A percentile compares a stretch with the other conserved stretches of the same genome.
Conservation (phyloP, 2,329 filamentous ascomycete genomes). For the Fusarium tanahbumbuense region DNA sequence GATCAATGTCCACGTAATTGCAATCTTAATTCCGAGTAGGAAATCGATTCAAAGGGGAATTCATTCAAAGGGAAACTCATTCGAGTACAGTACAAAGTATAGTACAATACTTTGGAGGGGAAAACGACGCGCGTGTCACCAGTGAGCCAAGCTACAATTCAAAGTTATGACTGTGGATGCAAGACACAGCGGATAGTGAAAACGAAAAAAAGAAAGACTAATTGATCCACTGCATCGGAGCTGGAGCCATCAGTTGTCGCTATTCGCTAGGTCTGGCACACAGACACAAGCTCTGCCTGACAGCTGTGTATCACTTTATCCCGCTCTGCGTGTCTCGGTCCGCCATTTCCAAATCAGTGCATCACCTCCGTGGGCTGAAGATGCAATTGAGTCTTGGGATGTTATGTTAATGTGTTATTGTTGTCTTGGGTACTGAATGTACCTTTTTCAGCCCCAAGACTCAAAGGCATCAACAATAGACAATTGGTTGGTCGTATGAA, state of each 20-base stretch:
- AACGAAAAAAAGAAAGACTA: conserved; percentile 14
- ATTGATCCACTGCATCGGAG: conserved; percentile 33
- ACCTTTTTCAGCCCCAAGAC: not conserved
- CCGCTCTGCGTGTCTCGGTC: conserved; percentile 17
- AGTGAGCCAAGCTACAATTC: conserved; percentile 11
- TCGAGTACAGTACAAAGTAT: not conserved
- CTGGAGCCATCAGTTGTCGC: conserved; percentile 17
- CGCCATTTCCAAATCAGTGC: conserved; percentile 38
- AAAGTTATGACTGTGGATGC: conserved; percentile 33
- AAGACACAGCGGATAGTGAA: conserved; percentile 27
- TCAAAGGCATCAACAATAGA: conserved; percentile 1
- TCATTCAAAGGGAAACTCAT: not conserved
- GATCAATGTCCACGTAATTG: not conserved
- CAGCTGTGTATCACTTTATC: conserved; percentile 12
- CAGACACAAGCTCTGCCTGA: conserved; percentile 27
- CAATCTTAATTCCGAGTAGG: not conserved
- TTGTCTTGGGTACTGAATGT: not conserved
- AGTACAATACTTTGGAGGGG: not conserved
- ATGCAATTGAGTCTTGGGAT: conserved; percentile 17
- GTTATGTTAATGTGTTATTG: not conserved
- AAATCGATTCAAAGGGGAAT: not conserved
- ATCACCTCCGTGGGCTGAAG: conserved; percentile 36
- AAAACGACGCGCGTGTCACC: conserved; percentile 9
- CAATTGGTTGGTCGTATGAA: conserved; percentile 7
- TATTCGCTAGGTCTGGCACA: not conserved